Evolutionary conservation across 139 green algal genomes (phyloP).

Genomic region (Desmodesmus armatus): DNA sequence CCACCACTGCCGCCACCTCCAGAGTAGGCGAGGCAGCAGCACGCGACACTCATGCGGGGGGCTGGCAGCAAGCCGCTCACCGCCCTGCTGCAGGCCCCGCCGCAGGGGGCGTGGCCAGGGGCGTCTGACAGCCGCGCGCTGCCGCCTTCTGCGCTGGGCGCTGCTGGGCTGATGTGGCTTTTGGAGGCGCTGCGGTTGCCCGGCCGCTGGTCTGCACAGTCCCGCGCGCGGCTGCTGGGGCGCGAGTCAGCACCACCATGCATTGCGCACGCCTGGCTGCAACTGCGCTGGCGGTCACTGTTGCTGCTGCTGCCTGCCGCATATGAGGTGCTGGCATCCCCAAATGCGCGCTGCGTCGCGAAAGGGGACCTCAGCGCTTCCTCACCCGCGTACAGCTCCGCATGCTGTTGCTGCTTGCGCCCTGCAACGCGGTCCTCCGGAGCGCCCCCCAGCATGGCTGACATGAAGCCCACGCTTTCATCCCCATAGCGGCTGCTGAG

Average conservation of each 20-base stretch:
- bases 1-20: not conserved
- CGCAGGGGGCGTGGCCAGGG: not conserved
- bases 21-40: not conserved
- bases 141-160: not conserved
- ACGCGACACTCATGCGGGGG: not conserved
- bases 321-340: not conserved
- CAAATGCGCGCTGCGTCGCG: too few relatives aligned
- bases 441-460: slow-evolving; percentile 15
- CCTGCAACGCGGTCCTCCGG: not conserved
- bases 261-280: not conserved
- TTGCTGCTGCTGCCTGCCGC: not conserved
- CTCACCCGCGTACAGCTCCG: too few relatives aligned
- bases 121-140: not conserved
- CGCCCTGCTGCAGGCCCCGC: too few relatives aligned
- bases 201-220: not conserved
- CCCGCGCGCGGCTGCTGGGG: not conserved
- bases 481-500: slow-evolving; percentile 7
- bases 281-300: not conserved
- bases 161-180: not conserved
- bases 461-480: slow-evolving; percentile 32
- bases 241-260: not conserved
- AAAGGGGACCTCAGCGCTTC: too few relatives aligned
- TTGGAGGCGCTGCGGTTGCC: not conserved
- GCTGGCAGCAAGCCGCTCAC: not conserved
- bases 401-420: not conserved